Percentiles rank a stretch among this genome's conserved stretches.
Conservation (phyloP, 257 asterid species). For the Phtheirospermum japonicum region DNA sequence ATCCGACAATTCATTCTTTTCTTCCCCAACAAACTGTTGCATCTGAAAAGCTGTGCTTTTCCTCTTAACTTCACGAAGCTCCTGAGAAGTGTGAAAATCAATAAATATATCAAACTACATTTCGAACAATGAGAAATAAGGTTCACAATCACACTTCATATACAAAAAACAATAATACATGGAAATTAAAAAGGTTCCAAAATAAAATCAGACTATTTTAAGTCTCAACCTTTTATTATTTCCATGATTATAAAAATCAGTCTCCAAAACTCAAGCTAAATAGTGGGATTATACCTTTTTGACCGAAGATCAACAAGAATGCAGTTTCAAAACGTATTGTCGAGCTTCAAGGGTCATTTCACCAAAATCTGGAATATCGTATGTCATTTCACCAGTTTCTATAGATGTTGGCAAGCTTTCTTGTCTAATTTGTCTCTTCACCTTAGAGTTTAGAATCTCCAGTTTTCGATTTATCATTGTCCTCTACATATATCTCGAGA, state of each 20-base stretch:
- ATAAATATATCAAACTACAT: background rate
- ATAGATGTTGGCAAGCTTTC: slow-evolving; percentile 41
- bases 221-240: no score
- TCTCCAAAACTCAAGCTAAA: no score
- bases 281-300: slow-evolving; percentile 50
- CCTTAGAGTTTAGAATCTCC: slow-evolving; percentile 39
- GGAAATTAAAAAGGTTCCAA: no score
- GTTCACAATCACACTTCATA: background rate
- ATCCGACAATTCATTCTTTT: slow-evolving; percentile 88
- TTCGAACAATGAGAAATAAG: slow-evolving; percentile 7
- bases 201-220: no score
- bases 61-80: slow-evolving; percentile 84
- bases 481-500: slow-evolving; percentile 60
- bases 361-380: slow-evolving; percentile 56
- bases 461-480: slow-evolving; percentile 38
- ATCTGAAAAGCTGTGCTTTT: slow-evolving; percentile 92
- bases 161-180: background rate
- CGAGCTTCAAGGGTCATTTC: slow-evolving; percentile 82
- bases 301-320: slow-evolving; percentile 55
- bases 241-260: no score
- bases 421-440: slow-evolving; percentile 33
- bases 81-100: slow-evolving; percentile 44
- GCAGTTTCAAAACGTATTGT: slow-evolving; percentile 59
- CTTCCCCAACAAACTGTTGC: slow-evolving; percentile 99
- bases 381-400: slow-evolving; percentile 37